These are phyloP conservation scores for Fonsecaea nubica DNA, from an alignment of 2,329 filamentous ascomycete genomes.

Conservation along the genomic window DNA sequence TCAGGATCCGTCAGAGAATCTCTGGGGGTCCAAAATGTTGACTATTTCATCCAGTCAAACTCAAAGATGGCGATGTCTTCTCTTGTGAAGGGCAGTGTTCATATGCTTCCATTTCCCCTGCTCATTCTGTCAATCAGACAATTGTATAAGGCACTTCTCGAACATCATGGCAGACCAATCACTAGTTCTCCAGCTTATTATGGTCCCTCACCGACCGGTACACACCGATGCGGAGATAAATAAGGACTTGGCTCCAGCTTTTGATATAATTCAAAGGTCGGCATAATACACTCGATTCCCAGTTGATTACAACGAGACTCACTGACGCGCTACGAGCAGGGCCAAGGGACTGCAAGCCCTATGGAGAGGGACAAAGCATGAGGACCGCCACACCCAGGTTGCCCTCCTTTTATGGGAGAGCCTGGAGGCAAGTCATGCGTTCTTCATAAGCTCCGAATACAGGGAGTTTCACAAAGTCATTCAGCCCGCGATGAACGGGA, in stretches of 20 bases:
- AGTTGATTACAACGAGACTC: neutral
- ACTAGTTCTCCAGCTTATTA: slow-evolving; percentile 25
- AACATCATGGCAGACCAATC: slow-evolving; percentile 5
- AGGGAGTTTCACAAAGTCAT: slow-evolving; percentile 25
- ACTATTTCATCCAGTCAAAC: neutral
- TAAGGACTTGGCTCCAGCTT: slow-evolving; percentile 23
- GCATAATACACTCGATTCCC: neutral
- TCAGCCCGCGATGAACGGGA: slow-evolving; percentile 28
- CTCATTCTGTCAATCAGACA: neutral
- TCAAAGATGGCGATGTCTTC: neutral
- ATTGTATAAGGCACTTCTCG: neutral
- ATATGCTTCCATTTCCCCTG: neutral
- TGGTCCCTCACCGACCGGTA: slow-evolving; percentile 28
- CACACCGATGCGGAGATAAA: slow-evolving; percentile 28
- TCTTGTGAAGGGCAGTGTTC: neutral
- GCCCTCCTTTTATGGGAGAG: slow-evolving; percentile 23
- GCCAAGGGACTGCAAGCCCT: slow-evolving; percentile 22
- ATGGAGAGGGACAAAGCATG: slow-evolving; percentile 29
- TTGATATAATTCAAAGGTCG: slow-evolving; percentile 23
- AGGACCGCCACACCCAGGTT: slow-evolving; percentile 29
- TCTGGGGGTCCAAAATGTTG: neutral
- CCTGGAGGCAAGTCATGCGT: slow-evolving; percentile 23
- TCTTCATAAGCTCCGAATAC: slow-evolving; percentile 27
- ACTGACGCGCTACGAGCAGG: slow-evolving; percentile 16
- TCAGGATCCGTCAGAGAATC: neutral